phyloP scores from a whole-genome alignment of 331 rosid genomes.

The Acacia concinna region DNA sequence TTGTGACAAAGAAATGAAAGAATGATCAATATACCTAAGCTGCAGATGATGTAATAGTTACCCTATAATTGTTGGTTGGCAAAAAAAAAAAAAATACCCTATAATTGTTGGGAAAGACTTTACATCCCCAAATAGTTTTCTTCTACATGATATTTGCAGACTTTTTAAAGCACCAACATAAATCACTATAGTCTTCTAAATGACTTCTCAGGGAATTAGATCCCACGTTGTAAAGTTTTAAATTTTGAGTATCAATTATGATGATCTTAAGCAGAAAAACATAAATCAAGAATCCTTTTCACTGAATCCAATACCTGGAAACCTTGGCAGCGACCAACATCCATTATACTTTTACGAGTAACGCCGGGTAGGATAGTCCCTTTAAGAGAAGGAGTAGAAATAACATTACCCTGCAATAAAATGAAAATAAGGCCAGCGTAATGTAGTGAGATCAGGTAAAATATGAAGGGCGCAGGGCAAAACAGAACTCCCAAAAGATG shows the following conservation, averaged over 20 bases:
- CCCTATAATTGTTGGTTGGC: too few species aligned
- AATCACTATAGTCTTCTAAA: background rate
- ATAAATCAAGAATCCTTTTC: slow-evolving; percentile 21
- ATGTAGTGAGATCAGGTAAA: slow-evolving; percentile 9
- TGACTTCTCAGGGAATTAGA: slow-evolving; percentile 9
- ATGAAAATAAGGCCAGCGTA: slow-evolving; percentile 25
- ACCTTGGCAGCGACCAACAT: slow-evolving; percentile 81
- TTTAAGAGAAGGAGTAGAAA: slow-evolving; percentile 80
- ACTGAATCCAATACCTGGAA: slow-evolving; percentile 63
- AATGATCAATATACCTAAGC: background rate
- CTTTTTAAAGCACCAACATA: background rate
- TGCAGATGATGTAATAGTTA: background rate
- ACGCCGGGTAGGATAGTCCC: slow-evolving; percentile 98
- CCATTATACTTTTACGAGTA: slow-evolving; percentile 93
- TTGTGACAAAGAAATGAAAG: slow-evolving; percentile 2
- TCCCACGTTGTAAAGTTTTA: slow-evolving; percentile 1
- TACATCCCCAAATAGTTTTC: slow-evolving; percentile 13
- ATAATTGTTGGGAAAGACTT: background rate
- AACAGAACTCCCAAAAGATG: background rate
- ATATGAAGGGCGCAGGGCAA: background rate
- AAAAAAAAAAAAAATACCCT: too few species aligned
- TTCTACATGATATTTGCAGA: slow-evolving; percentile 17
- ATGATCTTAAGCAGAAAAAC: slow-evolving; percentile 7
- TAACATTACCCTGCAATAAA: slow-evolving; percentile 57
- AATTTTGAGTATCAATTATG: background rate